Conservation (phyloP, 2,329 filamentous ascomycete genomes). For the Coleophoma cylindrospora region DNA sequence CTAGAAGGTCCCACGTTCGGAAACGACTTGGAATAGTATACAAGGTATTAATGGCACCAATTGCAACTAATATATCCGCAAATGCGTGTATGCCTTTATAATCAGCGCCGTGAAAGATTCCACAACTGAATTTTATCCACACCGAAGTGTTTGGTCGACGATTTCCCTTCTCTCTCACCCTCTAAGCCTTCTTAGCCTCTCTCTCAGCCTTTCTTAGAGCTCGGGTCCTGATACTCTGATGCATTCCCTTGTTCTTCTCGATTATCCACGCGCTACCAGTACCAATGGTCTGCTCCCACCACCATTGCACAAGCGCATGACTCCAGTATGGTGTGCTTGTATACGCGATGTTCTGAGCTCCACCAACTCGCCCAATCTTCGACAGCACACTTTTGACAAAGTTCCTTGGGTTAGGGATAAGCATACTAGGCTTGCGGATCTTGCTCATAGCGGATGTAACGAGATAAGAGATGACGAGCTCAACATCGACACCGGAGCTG, state of each 20-base stretch:
- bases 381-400: slow-evolving; percentile 76
- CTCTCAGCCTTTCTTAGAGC: slow-evolving; percentile 68
- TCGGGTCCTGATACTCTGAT: slow-evolving; percentile 61
- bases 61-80: too few relatives aligned
- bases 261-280: slow-evolving; percentile 52
- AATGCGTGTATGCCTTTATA: too few relatives aligned
- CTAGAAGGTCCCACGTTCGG: too few relatives aligned
- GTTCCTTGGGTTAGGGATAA: slow-evolving; percentile 74
- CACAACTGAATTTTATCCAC: too few relatives aligned
- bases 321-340: slow-evolving; percentile 93
- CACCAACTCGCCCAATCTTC: slow-evolving; percentile 75
- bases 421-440: slow-evolving; percentile 70
- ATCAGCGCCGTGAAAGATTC: too few relatives aligned
- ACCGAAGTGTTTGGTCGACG: too few relatives aligned
- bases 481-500: slow-evolving; percentile 77
- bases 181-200: slow-evolving; percentile 49
- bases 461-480: slow-evolving; percentile 87
- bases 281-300: slow-evolving; percentile 57
- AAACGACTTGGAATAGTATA: too few relatives aligned
- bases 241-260: slow-evolving; percentile 58
- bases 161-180: too few relatives aligned
- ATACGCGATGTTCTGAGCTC: slow-evolving; percentile 72
- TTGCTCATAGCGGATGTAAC: slow-evolving; percentile 98
- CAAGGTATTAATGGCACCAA: too few relatives aligned
- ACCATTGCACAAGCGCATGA: slow-evolving; percentile 85